Conservation (phyloP, 352 stramenopile genomes). For the Peronospora tabacina region DNA sequence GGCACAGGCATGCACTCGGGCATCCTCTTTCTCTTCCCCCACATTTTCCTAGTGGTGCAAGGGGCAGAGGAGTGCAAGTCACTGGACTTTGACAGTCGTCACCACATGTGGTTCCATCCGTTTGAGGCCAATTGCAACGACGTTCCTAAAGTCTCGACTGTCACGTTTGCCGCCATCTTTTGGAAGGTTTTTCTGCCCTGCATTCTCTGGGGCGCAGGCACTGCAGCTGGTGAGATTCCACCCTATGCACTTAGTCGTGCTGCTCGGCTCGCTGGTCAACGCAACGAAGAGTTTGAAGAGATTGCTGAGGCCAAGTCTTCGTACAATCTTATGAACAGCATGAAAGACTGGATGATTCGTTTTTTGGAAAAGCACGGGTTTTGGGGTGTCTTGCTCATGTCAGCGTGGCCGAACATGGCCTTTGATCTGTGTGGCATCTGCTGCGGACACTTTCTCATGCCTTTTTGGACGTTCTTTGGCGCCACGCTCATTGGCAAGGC, state of each 20-base stretch:
- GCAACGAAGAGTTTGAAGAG: slow-evolving; percentile 88
- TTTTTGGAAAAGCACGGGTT: slow-evolving; percentile 90
- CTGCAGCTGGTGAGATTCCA: slow-evolving; percentile 90
- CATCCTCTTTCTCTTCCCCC: slow-evolving; percentile 91
- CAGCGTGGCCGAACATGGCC: slow-evolving; percentile 90
- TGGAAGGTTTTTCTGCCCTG: slow-evolving; percentile 85
- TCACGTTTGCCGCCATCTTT: slow-evolving; percentile 85
- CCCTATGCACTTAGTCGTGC: slow-evolving; percentile 89
- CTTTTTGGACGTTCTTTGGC: slow-evolving; percentile 93
- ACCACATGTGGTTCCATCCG: slow-evolving; percentile 88
- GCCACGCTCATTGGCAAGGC: slow-evolving; percentile 91
- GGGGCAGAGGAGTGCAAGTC: slow-evolving; percentile 83
- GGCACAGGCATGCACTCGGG: slow-evolving; percentile 92
- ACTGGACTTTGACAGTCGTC: slow-evolving; percentile 79
- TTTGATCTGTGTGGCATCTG: slow-evolving; percentile 93
- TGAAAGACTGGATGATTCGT: slow-evolving; percentile 91
- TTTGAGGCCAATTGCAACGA: slow-evolving; percentile 65
- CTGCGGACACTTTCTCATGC: slow-evolving; percentile 92
- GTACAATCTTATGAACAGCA: slow-evolving; percentile 85
- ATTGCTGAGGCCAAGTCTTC: slow-evolving; percentile 75
- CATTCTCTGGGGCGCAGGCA: slow-evolving; percentile 90
- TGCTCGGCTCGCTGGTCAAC: slow-evolving; percentile 71
- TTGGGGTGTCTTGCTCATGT: slow-evolving; percentile 90
- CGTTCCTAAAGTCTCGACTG: slow-evolving; percentile 32
- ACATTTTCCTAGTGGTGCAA: slow-evolving; percentile 91